phyloP scores from a whole-genome alignment of 352 stramenopile genomes.

The Phytopythium ostracodes region DNA sequence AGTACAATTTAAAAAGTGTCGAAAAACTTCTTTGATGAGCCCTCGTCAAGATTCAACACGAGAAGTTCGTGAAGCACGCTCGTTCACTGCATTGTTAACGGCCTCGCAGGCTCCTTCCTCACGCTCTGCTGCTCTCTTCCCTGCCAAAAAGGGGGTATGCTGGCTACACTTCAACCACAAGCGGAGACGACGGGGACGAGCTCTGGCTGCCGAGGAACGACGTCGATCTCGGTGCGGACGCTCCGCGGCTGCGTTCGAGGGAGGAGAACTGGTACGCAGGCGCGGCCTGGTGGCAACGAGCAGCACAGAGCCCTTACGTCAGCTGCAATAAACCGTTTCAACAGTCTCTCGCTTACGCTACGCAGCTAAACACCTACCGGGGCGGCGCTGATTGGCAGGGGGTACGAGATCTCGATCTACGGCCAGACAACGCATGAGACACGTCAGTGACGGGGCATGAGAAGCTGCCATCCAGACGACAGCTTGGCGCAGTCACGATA shows the following conservation, averaged over 20 bases:
- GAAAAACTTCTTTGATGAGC: too few relatives aligned
- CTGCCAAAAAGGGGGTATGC: background rate
- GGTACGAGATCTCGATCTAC: conserved; percentile 67
- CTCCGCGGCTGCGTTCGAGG: background rate
- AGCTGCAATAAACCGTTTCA: background rate
- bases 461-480: background rate
- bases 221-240: background rate
- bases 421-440: background rate
- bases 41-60: too few relatives aligned
- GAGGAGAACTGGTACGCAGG: conserved; percentile 6
- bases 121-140: background rate
- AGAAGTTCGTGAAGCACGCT: too few relatives aligned
- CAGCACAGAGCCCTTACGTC: background rate
- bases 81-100: too few relatives aligned
- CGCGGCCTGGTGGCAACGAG: background rate
- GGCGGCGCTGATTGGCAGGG: conserved; percentile 8
- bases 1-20: too few relatives aligned
- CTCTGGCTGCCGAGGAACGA: background rate
- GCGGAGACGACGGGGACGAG: conserved; percentile 3
- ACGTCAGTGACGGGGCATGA: background rate
- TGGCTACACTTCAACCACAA: conserved; percentile 7
- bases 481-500: background rate
- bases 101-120: too few relatives aligned
- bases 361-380: background rate
- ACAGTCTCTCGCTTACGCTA: background rate